phyloP scores from a whole-genome alignment of 768 basidiomycete species.

The Lentinula aciculospora region DNA sequence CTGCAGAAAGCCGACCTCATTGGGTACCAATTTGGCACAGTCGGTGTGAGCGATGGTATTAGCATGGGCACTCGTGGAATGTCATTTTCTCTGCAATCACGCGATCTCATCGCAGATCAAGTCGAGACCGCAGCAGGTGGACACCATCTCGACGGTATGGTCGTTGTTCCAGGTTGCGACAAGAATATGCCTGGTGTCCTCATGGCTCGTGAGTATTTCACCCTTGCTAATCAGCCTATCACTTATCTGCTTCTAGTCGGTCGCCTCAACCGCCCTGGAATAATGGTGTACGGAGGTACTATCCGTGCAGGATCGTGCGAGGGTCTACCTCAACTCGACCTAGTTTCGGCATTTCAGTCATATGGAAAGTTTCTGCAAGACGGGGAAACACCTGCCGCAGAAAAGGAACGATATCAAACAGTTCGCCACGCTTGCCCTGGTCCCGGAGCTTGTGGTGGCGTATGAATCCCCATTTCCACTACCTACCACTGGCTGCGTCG shows the following conservation, averaged over 20 bases:
- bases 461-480: slow-evolving; percentile 32
- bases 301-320: slow-evolving; percentile 92
- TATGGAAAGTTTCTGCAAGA: slow-evolving; percentile 95
- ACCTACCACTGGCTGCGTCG: neutral
- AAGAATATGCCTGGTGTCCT: slow-evolving; percentile 99
- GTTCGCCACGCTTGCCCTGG: slow-evolving; percentile 95
- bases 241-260: slow-evolving; percentile 54
- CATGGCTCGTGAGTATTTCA: slow-evolving; percentile 75
- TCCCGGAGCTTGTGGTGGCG: slow-evolving; percentile 95
- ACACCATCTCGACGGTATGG: slow-evolving; percentile 98
- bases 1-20: slow-evolving; percentile 65
- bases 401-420: slow-evolving; percentile 78
- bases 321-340: slow-evolving; percentile 82
- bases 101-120: slow-evolving; percentile 96
- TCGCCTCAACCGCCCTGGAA: slow-evolving; percentile 87
- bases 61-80: slow-evolving; percentile 96
- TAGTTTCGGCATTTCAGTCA: slow-evolving; percentile 96
- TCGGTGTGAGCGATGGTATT: slow-evolving; percentile 97
- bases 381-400: slow-evolving; percentile 78
- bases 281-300: slow-evolving; percentile 98
- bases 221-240: neutral
- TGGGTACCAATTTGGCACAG: slow-evolving; percentile 96
- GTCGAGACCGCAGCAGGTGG: slow-evolving; percentile 96
- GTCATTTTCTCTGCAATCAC: slow-evolving; percentile 94
- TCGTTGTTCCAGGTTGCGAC: slow-evolving; percentile 95